Percentiles rank a stretch among this genome's conserved stretches.
Evolutionary conservation across 2,329 filamentous ascomycete genomes (phyloP).

Genomic region (Didymella glomerata): DNA sequence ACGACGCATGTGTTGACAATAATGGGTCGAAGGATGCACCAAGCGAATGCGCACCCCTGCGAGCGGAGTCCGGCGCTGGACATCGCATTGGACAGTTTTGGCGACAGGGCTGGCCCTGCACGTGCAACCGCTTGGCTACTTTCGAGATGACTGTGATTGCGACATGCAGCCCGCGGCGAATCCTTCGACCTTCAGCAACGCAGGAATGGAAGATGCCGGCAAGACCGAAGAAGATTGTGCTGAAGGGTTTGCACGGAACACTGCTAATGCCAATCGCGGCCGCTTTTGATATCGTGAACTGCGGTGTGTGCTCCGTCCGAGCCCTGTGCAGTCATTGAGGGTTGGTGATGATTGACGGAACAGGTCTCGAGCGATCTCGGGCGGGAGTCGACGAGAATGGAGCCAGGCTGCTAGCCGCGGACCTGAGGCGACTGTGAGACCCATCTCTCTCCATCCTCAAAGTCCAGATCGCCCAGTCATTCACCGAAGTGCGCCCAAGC

Average conservation of each 20-base stretch:
- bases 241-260: not conserved
- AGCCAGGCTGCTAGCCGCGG: slow-evolving; percentile 2
- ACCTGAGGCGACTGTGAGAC: not conserved
- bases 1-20: not conserved
- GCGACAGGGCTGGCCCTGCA: slow-evolving; percentile 15
- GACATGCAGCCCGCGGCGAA: slow-evolving; percentile 8
- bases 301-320: not conserved
- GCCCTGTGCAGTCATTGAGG: not conserved
- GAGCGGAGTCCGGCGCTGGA: slow-evolving; percentile 4
- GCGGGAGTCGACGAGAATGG: slow-evolving; percentile 4
- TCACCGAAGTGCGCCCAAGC: slow-evolving; percentile 7
- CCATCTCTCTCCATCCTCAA: slow-evolving; percentile 1
- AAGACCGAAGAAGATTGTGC: not conserved
- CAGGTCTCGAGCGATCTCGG: not conserved
- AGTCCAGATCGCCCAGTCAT: slow-evolving; percentile 12
- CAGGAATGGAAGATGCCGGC: not conserved
- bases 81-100: slow-evolving; percentile 15
- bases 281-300: not conserved
- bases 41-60: slow-evolving; percentile 2
- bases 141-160: slow-evolving; percentile 4
- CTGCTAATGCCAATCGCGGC: not conserved
- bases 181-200: slow-evolving; percentile 2
- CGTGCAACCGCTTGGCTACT: slow-evolving; percentile 5
- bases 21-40: not conserved
- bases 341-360: not conserved